Evolutionary conservation across 495 filamentous ascomycete species (phyloP), one percentile per base, ranked within the genome.

Genomic region (Aspergillus incahuasiensis): DNA sequence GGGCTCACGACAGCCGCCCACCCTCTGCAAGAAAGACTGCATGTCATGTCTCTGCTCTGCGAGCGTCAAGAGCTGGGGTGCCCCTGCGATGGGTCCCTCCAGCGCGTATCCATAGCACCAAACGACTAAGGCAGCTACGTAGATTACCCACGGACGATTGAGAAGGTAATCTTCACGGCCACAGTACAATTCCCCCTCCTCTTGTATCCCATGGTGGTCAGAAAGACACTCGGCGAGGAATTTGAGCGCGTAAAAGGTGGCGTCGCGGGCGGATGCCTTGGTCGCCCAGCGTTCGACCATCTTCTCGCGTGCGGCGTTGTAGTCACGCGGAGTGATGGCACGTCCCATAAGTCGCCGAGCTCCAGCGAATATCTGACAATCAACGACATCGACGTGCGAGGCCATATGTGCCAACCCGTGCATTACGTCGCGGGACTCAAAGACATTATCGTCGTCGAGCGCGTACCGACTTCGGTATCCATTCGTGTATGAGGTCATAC

Each of bases 331-430:
- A 0, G 89, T 89, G 61, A 97, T 94, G 1, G 87, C 86, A 25
- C 92, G 85, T 9, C 95, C 92, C 32, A 98, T 81, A 9, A 97
- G 77, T 19, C 92, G 78, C 53, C 85, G 84, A 0, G 92, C 90
- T 2, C 91, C 86, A 8, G 91, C 94, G 66, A 95, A 97, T 57
- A 97, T 94, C 69, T 97, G 94, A 64, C 91, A 92, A 67, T 97
- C 92, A n/a, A 92, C 89, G 43, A 97, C 89, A 65, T 97, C 94
- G 8, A 97, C 92, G 66, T 97, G 92, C 79, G 95, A 96, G 3
- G 89, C 91, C 91, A 98, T 97, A 67, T 98, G 94, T 3, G 94
- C 95, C 8, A 98, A 75, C 56, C 92, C 89, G 64, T 98, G 92
- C 43, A 97, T 75, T 16, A 96, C 92, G 20, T 86, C 92, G 43